Evolutionary conservation across 129 eudicot species (phyloP), one percentile per base, ranked within the genome.

Genomic region (Flaveria bidentis): DNA sequence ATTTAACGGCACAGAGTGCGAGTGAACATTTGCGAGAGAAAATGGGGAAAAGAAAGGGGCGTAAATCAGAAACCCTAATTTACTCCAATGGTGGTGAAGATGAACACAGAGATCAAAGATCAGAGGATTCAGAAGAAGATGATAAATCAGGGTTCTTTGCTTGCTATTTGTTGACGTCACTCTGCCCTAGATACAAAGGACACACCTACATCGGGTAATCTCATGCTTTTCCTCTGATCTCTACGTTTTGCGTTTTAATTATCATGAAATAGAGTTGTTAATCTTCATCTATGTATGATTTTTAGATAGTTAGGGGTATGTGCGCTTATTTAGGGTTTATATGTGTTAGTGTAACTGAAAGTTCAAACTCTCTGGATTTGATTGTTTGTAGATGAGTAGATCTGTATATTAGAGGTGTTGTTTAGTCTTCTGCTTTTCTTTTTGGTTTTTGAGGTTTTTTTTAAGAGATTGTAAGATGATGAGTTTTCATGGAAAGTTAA

Each of bases 201-300:
- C 98, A 88, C 68, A 86, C 98, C n/a, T 93, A 90, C 78, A 92
- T 92, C 76, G 98, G 98, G 98, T 92, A 73, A 12, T 11, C 13
- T 18, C 63, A 7, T 39, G 28, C 17, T 10, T 10, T 65, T 15
- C 33, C 7, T 65, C 18, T 33, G 2, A 58, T 60, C 17, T 58
- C 28, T 28, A 60, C 3, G 41, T 25, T 39, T 18, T 53, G 44
- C 13, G 5, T 15, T 0, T 0, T 69, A 26, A 57, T 69, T 45
- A 13, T 60, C 18, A n/a, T 70, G 15, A 77, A 56, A 39, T 44
- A 14, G 20, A 57, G 15, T 77, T 36, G 2, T 25, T 25, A 77
- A 55, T 66, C 33, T 0, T 13, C 23, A 39, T 76, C 5, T 17
- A 50, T 30, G n/a, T 50, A 50, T 65, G 51, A 33, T 76, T 76